A percentile compares a stretch with the other conserved stretches of the same genome.
phyloP scores from a whole-genome alignment of 257 asterid genomes.

The Ajuga chamaepitys region DNA sequence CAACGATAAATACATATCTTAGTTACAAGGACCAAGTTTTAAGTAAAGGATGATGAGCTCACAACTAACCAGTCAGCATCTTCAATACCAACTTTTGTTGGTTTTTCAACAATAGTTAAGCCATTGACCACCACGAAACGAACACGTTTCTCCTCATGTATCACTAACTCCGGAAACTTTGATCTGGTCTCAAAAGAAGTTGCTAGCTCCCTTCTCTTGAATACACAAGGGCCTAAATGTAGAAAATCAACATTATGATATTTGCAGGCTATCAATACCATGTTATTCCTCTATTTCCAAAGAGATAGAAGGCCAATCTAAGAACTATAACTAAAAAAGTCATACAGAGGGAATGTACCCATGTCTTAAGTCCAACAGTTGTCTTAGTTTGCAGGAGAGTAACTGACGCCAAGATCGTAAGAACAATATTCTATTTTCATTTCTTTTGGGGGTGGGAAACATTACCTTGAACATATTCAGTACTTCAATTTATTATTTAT shows the following conservation, averaged over 20 bases:
- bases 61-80: slow-evolving; percentile 80
- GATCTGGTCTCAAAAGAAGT: slow-evolving; percentile 94
- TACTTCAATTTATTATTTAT: background rate
- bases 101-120: slow-evolving; percentile 73
- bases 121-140: slow-evolving; percentile 98
- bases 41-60: slow-evolving; percentile 11
- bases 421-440: background rate
- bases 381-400: background rate
- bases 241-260: slow-evolving; percentile 13
- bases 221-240: slow-evolving; percentile 54
- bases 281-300: background rate
- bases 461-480: background rate
- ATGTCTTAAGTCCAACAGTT: background rate
- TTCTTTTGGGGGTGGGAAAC: background rate
- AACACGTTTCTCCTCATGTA: slow-evolving; percentile 97
- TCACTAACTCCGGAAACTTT: slow-evolving; percentile 89
- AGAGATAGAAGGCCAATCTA: slow-evolving; percentile 2
- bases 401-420: background rate
- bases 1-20: background rate
- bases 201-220: slow-evolving; percentile 90
- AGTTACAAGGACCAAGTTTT: background rate
- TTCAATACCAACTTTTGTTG: slow-evolving; percentile 55
- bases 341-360: background rate
- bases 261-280: slow-evolving; percentile 7
- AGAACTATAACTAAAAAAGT: background rate